Evolutionary conservation across 768 basidiomycete genomes (phyloP).

Genomic region (Mycena rebaudengoi): DNA sequence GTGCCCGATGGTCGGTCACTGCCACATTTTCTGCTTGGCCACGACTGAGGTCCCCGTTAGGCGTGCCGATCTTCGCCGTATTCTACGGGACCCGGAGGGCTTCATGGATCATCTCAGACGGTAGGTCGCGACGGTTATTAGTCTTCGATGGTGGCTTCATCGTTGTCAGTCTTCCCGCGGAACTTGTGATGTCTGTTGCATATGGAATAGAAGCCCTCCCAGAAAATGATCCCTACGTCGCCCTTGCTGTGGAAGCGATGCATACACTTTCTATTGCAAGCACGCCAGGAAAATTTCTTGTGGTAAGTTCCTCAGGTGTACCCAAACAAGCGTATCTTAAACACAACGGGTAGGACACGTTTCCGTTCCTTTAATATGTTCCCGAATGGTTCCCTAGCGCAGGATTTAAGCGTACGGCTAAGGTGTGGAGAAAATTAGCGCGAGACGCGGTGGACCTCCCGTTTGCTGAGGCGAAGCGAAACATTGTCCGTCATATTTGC

Average conservation of each 20-base stretch:
- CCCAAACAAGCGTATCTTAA: neutral
- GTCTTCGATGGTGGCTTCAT: conserved; percentile 1
- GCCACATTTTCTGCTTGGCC: neutral
- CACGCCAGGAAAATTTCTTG: conserved; percentile 53
- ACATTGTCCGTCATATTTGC: conserved; percentile 36
- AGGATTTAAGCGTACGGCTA: conserved; percentile 51
- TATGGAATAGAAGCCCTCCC: conserved; percentile 56
- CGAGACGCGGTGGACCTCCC: conserved; percentile 49
- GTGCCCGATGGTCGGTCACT: conserved; percentile 14
- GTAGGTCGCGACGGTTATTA: conserved; percentile 36
- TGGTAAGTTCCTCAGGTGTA: conserved; percentile 28
- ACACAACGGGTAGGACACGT: conserved; percentile 33
- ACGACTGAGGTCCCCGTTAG: conserved; percentile 28
- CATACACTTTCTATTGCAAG: conserved; percentile 42
- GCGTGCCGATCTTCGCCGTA: conserved; percentile 45
- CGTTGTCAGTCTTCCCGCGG: conserved; percentile 46
- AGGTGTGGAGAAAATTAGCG: conserved; percentile 40
- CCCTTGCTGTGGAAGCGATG: conserved; percentile 48
- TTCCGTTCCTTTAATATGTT: conserved; percentile 43
- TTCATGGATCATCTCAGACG: conserved; percentile 45
- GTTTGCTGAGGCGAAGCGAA: conserved; percentile 42
- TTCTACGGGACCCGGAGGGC: conserved; percentile 42
- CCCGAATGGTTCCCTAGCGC: conserved; percentile 54
- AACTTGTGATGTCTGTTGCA: conserved; percentile 49
- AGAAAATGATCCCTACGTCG: conserved; percentile 53